phyloP scores from a whole-genome alignment of 1,139 yeast species.

The Yarrowia galli region DNA sequence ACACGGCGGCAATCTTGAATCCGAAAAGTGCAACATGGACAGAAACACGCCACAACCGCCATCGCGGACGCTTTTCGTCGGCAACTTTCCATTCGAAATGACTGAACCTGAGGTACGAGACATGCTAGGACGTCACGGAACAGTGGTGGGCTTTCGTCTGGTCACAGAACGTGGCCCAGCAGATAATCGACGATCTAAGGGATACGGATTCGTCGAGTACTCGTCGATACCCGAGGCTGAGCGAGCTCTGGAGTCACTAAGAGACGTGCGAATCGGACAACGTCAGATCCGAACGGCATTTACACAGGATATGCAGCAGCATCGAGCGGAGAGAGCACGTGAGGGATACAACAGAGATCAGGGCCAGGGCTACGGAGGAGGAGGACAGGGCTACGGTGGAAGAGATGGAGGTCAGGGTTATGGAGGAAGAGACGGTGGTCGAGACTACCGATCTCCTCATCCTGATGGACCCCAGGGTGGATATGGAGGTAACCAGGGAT shows the following conservation, averaged over 20 bases:
- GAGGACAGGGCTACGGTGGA: neutral
- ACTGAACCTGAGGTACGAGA: slow-evolving; percentile 48
- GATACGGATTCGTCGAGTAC: slow-evolving; percentile 79
- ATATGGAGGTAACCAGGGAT: neutral
- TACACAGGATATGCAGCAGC: slow-evolving; percentile 38
- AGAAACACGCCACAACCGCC: slow-evolving; percentile 39
- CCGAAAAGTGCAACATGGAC: slow-evolving; percentile 4
- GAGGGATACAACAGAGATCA: neutral
- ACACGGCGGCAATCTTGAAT: neutral
- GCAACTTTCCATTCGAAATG: slow-evolving; percentile 40
- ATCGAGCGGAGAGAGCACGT: slow-evolving; percentile 24
- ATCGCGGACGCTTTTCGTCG: slow-evolving; percentile 38
- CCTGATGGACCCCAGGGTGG: slow-evolving; percentile 1
- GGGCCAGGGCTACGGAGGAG: neutral
- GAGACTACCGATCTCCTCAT: slow-evolving; percentile 11
- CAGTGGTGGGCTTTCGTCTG: slow-evolving; percentile 70
- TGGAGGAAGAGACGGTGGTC: neutral
- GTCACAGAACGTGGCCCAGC: slow-evolving; percentile 73
- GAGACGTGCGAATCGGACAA: slow-evolving; percentile 37
- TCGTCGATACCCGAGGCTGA: slow-evolving; percentile 71
- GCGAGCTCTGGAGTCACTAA: slow-evolving; percentile 66
- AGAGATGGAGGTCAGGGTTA: neutral
- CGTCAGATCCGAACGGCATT: slow-evolving; percentile 34
- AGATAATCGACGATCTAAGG: slow-evolving; percentile 70
- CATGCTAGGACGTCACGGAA: slow-evolving; percentile 75